Conservation (phyloP, 805 yeast species). For the Lachancea dasiensis region DNA sequence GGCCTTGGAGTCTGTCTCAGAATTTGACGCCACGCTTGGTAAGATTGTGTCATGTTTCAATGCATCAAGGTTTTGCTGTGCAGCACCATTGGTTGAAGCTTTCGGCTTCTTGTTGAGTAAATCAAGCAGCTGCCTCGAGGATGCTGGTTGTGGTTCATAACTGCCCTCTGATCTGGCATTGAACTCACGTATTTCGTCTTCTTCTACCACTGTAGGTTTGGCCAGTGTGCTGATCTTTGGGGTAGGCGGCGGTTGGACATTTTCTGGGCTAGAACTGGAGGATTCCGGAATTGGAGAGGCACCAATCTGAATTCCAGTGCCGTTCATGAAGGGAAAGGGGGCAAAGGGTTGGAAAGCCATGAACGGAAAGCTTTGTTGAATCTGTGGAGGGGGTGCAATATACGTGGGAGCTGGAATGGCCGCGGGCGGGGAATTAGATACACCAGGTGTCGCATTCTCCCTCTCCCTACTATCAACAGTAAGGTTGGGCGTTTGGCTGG, state of each 20-base stretch:
- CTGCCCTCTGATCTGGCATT: background rate
- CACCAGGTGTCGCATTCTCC: background rate
- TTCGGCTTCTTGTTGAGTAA: constrained; percentile 7
- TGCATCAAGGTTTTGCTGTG: constrained; percentile 9
- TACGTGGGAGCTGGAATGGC: constrained; percentile 6
- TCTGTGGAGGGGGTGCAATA: constrained; percentile 8
- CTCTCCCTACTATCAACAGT: constrained; percentile 16
- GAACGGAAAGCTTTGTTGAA: constrained; percentile 14
- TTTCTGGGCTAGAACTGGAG: constrained; percentile 8
- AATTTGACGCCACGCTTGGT: background rate
- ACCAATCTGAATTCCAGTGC: constrained; percentile 12
- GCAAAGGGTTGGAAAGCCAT: constrained; percentile 30
- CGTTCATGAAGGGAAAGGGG: constrained; percentile 30
- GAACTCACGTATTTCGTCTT: constrained; percentile 8
- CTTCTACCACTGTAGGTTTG: constrained; percentile 11
- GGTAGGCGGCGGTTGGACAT: constrained; percentile 14
- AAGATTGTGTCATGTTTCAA: constrained; percentile 6
- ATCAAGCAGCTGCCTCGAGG: constrained; percentile 12
- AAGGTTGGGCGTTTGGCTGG: constrained; percentile 10
- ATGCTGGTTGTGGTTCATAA: constrained; percentile 6
- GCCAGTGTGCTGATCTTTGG: constrained; percentile 10
- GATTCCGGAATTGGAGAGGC: constrained; percentile 9
- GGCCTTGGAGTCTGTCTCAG: constrained; percentile 13
- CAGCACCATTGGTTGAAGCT: no score
- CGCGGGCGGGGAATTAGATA: background rate